Base-by-base conservation (phyloP, 768 basidiomycete species). In the Tulasnella sp. region DNA sequence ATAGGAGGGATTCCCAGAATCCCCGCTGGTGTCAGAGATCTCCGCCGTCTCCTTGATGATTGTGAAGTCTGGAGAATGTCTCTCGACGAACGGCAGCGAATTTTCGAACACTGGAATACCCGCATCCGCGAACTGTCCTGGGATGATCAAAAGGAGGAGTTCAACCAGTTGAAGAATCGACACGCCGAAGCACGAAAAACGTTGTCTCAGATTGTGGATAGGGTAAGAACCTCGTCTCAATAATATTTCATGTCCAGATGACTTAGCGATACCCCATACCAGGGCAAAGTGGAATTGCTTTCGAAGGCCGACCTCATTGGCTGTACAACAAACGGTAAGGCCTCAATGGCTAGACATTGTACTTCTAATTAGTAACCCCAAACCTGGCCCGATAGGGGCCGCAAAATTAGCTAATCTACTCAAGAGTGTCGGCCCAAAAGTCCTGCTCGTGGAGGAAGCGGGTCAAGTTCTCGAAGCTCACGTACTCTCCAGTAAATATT, bases 381-480 rank as follows among this genome's bases (percentile, higher is more conserved):
- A 34, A 91, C 7, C 84, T 87, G 2, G 93, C 93, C 82, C 85
- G 54, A 58, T 38, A 91, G 90, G 91, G 68, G 91, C 91, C 1
- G 91, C 92, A 0, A 91, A 91, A 74, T 82, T 92, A 12, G 84
- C 86, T 0, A 85, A 86, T 0, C 83, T 93, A 3, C 81, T 93
- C 25, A 88, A 84, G 91, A 87, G 87, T 17, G 80, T 92, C 5
- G 83, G 80, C 7, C 91, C 91, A 0, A 86, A 85, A 40, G 87
- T 92, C 0, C 80, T 93, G 69, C 83, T 93, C 70, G 90, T 93
- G 0, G 92, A 94, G 81, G 93, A 93, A 80, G 92, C 93, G 0
- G 93, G 92, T 0, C 92, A 94, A 82, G 91, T 93, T 1, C 85
- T 93, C 37, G 92, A 93, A 82, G 90, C 92, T 3, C 92, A 93